Evolutionary conservation across 306 rosid species (phyloP), one percentile per base, ranked within the genome.

Genomic region (Castanospermum australe): DNA sequence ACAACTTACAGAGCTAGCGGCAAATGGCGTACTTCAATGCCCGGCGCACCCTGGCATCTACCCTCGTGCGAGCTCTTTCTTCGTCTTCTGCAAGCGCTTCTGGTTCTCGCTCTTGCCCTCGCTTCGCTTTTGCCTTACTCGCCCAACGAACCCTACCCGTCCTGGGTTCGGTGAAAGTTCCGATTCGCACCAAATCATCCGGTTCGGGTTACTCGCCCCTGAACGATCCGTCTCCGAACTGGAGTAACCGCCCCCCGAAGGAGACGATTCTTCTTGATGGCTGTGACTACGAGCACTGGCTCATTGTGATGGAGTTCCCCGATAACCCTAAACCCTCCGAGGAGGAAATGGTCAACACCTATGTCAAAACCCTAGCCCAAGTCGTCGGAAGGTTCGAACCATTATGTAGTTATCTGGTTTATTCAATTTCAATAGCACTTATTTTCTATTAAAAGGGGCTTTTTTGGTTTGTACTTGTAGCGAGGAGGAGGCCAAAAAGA

Each of bases 271-370:
- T 94, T 38, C 95, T 94, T 4, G 95, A 91, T 79, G 99, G 99
- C 56, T 94, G 99, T 54, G 99, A 94, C 54, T 92, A 92, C 82
- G 93, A 94, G 81, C 99, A 94, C 69, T 92, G 99, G 99, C 97
- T 94, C 61, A 82, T 94, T 21, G 87, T 92, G 24, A 71, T 95
- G 93, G 99, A 92, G 83, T 95, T 92, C 77, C 82, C 94, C 0
- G 65, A 80, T 1, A 71, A 86, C 15, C 88, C 90, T 5, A 92
- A 91, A 79, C 98, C 93, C 77, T 87, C 97, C 8, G 99, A 95
- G 24, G 93, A 90, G 18, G 93, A 90, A 62, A 95, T 95, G 99
- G 75, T 95, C 41, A 65, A 83, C 13, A 1, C 92, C 38, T 95
- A 95, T 56, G 93, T 95, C 78, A 87, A 90, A 86, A 95, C 98